Base-by-base conservation (phyloP, 2,329 filamentous ascomycete genomes). In the Ophiosphaerella herpotricha region DNA sequence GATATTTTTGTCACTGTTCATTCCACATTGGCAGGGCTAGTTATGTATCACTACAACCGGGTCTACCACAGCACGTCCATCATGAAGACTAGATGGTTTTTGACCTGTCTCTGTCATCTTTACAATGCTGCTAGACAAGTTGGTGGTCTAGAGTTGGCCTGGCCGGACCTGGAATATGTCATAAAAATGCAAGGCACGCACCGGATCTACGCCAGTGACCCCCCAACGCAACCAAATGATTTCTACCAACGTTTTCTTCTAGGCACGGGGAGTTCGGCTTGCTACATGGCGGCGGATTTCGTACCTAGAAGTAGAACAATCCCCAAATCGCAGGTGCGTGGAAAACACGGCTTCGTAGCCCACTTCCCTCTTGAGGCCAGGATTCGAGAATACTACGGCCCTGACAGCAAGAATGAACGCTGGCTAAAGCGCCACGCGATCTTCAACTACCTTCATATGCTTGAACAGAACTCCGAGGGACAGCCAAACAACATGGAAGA, bases 161-260 rank as follows among this genome's bases (percentile, higher is more conserved):
- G 59, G 60, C 42, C 54, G 7, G 59, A 64, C 34, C 53, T 64
- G 12, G 58, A 64, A 3, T 59, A 54, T 43, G 45, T 64, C 40
- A 57, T 64, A 5, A n/a, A 57, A 13, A 50, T 44, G 32, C 59
- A 62, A 36, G 55, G 52, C 12, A 13, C 31, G 7, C 39, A 52
- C 21, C 54, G 53, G 3, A 54, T 64, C 26, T 64, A 57, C 34
- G 38, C 55, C 12, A 55, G 58, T 5, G 49, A 52, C 18, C 46
- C 43, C 9, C 60, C 60, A n/a, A 54, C 45, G 16, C 38, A 58
- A 32, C 53, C 57, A 3, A 35, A 53, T 8, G 31, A 52, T 31
- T 63, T 61, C 21, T n/a, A 39, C 23, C 13, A 43, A 3, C 58
- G 58, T 9, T 44, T 43, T 18, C 11, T 31, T 5, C 32, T 61